These are phyloP conservation scores for Symmetrospora coprosmae DNA, from an alignment of 768 basidiomycete species.

Conservation along the genomic window DNA sequence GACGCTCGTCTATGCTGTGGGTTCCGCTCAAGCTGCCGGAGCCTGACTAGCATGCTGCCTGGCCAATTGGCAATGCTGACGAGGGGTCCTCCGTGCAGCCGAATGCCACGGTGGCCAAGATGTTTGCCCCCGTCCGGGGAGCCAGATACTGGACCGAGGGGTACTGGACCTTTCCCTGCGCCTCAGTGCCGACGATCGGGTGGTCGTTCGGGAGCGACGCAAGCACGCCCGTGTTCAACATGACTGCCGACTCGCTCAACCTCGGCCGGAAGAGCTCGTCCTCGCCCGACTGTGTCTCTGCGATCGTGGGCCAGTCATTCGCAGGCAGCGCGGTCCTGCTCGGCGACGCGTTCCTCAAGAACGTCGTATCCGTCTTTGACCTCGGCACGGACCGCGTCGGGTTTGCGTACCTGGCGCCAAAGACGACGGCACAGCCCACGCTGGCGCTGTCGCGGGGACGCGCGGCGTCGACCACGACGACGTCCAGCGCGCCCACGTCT, in stretches of 20 bases:
- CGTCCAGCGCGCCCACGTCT: too few relatives aligned
- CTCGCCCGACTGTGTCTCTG: background rate
- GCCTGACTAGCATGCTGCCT: too few relatives aligned
- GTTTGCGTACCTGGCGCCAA: conserved; percentile 4
- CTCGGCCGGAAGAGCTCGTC: background rate
- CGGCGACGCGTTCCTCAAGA: conserved; percentile 13
- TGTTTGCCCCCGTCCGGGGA: background rate
- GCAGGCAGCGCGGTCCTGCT: background rate
- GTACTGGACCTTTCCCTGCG: conserved; percentile 16
- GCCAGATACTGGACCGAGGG: conserved; percentile 2
- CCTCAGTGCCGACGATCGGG: background rate
- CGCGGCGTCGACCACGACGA: too few relatives aligned
- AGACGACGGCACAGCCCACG: too few relatives aligned
- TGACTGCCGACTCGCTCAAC: background rate
- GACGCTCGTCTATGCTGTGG: conserved; percentile 14
- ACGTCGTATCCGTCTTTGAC: conserved; percentile 12
- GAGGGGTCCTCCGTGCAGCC: background rate
- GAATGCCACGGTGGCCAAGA: conserved; percentile 15
- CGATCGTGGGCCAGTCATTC: conserved; percentile 3
- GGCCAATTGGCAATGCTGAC: background rate
- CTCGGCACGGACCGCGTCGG: conserved; percentile 9
- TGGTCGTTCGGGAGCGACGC: background rate
- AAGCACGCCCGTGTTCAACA: background rate
- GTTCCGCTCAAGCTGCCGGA: background rate
- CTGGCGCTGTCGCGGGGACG: too few relatives aligned